Base-by-base conservation (phyloP, 2,329 filamentous ascomycete genomes). In the Hortaea werneckii region DNA sequence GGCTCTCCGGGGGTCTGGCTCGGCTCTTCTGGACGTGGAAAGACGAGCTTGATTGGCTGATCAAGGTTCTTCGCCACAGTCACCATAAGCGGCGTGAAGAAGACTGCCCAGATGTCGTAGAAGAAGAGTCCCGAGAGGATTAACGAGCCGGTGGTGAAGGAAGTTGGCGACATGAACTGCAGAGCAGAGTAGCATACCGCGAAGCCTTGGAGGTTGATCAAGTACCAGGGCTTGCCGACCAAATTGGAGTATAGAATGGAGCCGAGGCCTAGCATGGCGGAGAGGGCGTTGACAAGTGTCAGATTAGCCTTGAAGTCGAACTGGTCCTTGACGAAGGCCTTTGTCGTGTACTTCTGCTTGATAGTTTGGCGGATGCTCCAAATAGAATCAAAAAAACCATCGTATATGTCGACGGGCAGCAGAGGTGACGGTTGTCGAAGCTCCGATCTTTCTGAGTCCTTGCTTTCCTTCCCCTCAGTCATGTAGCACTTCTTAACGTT, bases 51-150 rank as follows among this genome's bases (percentile, higher is more conserved):
- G 64, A 95, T 92, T 0, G 90, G 92, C 0, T 90, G 85, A 54
- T 98, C 90, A 27, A 98, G 72, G 37, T 83, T 84, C 6, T 83
- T 94, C 10, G 90, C 92, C 6, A 98, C 86, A 0, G 84, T 86
- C 5, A 89, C 74, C 86, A 92, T 92, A 61, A 86, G 81, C 0
- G 86, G 86, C 70, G 85, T 89, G 62, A 84, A 92, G 61, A 92
- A 92, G 5, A 92, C 86, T 74, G 90, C 88, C 64, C 92, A 81
- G 41, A 98, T 90, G 62, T 98, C 90, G 60, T 98, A 98, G 60
- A 94, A 79, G 69, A 96, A 96, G 1, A 96, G 72, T 0, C 83
- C 86, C 7, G 73, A 69, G 1, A 96, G 72, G 7, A 96, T 80
- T 38, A 89, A 65, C 5, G 83, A 84, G 0, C 87, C 87, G 0